These are phyloP conservation scores for Phytophthora agathidicida DNA, from an alignment of 352 stramenopile species.

Conservation along the genomic window DNA sequence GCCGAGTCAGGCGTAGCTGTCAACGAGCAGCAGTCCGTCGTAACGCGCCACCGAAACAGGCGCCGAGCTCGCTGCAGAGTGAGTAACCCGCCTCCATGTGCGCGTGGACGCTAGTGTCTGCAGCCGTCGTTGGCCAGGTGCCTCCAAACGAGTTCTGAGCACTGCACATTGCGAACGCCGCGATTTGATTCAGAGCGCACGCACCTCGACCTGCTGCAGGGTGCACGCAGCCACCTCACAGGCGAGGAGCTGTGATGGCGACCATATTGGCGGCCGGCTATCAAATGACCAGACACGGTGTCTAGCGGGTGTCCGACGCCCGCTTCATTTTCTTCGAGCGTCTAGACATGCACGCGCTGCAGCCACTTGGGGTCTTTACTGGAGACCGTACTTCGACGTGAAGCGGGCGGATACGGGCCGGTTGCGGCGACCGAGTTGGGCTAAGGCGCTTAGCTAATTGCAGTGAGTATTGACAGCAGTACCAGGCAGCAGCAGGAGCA, in stretches of 20 bases:
- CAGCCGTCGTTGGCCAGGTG: slow-evolving; percentile 9
- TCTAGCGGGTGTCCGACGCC: too few species aligned
- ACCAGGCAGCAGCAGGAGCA: neutral
- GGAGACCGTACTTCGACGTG: slow-evolving; percentile 22
- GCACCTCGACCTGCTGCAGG: slow-evolving; percentile 2
- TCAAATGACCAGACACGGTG: slow-evolving; percentile 2
- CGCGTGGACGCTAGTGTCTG: slow-evolving; percentile 20
- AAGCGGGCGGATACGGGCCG: slow-evolving; percentile 15
- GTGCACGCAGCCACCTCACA: neutral
- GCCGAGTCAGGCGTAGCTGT: slow-evolving; percentile 5
- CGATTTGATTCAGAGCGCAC: neutral
- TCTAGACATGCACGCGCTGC: slow-evolving; percentile 7
- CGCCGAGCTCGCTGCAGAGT: slow-evolving; percentile 7
- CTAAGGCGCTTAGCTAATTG: too few species aligned
- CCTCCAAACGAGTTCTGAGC: slow-evolving; percentile 7
- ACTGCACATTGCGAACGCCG: slow-evolving; percentile 11
- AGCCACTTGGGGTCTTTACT: slow-evolving; percentile 1
- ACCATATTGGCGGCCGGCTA: slow-evolving; percentile 12
- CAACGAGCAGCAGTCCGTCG: neutral
- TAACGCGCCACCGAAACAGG: slow-evolving; percentile 21
- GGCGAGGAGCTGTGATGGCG: slow-evolving; percentile 10
- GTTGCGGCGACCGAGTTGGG: slow-evolving; percentile 6
- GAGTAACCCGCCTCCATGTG: slow-evolving; percentile 6
- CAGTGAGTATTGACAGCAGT: neutral
- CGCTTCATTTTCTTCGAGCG: neutral